Evolutionary conservation across 2,329 filamentous ascomycete species (phyloP).

Genomic region (Fusarium coicis): DNA sequence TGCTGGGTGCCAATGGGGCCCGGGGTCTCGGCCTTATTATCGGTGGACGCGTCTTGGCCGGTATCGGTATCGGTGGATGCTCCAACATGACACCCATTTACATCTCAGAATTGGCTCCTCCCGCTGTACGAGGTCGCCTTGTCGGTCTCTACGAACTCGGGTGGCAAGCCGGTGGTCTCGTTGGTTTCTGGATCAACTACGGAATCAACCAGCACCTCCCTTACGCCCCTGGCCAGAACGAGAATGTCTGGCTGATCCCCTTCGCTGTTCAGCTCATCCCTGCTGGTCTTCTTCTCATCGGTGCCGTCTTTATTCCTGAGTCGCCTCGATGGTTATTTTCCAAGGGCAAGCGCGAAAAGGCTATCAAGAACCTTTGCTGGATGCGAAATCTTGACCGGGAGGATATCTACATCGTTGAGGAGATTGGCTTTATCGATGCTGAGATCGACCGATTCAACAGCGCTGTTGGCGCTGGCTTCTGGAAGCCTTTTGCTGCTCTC

Average conservation of each 20-base stretch:
- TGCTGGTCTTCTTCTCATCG: conserved; percentile 69
- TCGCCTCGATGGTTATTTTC: conserved; percentile 77
- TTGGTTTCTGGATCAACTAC: conserved; percentile 75
- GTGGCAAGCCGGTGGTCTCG: conserved; percentile 71
- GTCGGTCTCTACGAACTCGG: conserved; percentile 75
- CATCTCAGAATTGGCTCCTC: conserved; percentile 69
- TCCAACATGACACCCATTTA: conserved; percentile 73
- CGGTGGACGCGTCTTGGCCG: conserved; percentile 70
- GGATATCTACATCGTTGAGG: conserved; percentile 77
- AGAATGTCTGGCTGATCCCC: conserved; percentile 71
- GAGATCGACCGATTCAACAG: conserved; percentile 73
- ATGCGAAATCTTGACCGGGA: conserved; percentile 67
- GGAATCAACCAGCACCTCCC: conserved; percentile 65
- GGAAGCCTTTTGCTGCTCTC: conserved; percentile 73
- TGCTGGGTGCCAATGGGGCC: conserved; percentile 72
- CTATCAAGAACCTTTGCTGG: conserved; percentile 69
- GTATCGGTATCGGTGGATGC: conserved; percentile 70
- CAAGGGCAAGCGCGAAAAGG: conserved; percentile 69
- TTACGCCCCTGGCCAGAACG: conserved; percentile 49
- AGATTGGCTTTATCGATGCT: conserved; percentile 75
- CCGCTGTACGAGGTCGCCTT: conserved; percentile 71
- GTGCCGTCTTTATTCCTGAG: conserved; percentile 70
- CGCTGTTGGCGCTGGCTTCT: conserved; percentile 77
- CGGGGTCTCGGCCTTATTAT: conserved; percentile 73
- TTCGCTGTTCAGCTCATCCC: conserved; percentile 76